phyloP scores from a whole-genome alignment of 768 basidiomycete genomes.

The Lactifluus volemus region DNA sequence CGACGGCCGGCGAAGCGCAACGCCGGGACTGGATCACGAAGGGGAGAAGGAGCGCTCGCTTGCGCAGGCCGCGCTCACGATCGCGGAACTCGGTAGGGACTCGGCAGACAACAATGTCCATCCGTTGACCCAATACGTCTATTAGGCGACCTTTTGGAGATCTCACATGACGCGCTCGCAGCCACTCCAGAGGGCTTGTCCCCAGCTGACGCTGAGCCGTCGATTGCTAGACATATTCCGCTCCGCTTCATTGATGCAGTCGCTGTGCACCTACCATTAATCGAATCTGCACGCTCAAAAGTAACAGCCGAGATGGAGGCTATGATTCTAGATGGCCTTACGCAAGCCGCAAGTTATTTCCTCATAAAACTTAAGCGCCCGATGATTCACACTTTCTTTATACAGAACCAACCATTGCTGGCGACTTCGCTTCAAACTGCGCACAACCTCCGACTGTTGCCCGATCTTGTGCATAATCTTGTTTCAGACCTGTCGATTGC shows the following conservation, averaged over 20 bases:
- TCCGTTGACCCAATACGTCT: background rate
- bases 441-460: slow-evolving; percentile 81
- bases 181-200: background rate
- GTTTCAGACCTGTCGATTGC: slow-evolving; percentile 73
- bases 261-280: slow-evolving; percentile 55
- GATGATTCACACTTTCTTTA: background rate
- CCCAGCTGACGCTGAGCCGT: background rate
- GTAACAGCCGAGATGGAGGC: slow-evolving; percentile 85
- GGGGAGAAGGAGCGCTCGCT: slow-evolving; percentile 82
- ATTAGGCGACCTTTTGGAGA: slow-evolving; percentile 18
- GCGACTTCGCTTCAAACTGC: slow-evolving; percentile 95
- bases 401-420: slow-evolving; percentile 80
- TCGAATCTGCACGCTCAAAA: slow-evolving; percentile 59
- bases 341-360: slow-evolving; percentile 51
- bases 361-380: background rate
- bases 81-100: slow-evolving; percentile 77
- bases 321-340: slow-evolving; percentile 77
- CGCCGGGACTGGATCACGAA: slow-evolving; percentile 36
- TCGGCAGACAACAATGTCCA: background rate
- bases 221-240: slow-evolving; percentile 26
- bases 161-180: background rate
- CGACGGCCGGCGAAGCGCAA: slow-evolving; percentile 11
- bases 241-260: slow-evolving; percentile 71
- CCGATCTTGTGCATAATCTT: slow-evolving; percentile 72
- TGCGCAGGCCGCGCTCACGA: slow-evolving; percentile 89